Evolutionary conservation across 345 rosid genomes (phyloP), one percentile per base, ranked within the genome.

Genomic region (Heritiera fomes): DNA sequence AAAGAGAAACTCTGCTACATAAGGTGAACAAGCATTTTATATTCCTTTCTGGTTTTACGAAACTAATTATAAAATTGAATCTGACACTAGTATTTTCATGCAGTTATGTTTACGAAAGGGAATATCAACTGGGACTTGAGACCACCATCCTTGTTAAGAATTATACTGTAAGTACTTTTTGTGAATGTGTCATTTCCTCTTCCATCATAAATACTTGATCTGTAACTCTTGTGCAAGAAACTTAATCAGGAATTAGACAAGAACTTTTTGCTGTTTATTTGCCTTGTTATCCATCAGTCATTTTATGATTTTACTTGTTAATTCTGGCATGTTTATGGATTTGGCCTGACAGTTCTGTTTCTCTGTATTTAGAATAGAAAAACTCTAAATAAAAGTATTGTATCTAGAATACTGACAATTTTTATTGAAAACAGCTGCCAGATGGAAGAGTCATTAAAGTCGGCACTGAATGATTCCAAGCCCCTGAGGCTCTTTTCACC

Each of bases 1-100:
- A 95, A 95, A 87, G 99, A 95, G 87, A 95, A 92, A 85, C 98
- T 95, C 70, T 95, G 99, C 90, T 95, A 92, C 77, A 88, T 93
- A 78, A 88, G 99, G 99, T 84, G 85, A 80, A 80, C 11, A 23
- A 74, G 20, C 77, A 60, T 77, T 63, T 47, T 49, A 43, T 67
- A 46, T 45, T 74, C 47, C 56, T 32, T 17, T 68, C 28, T 52
- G 13, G 13, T 61, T 61, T 18, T 61, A 1, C 73, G 66, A 38
- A 70, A 63, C 20, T 49, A 72, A 1, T 75, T 77, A 30, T 41
- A 62, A 18, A n/a, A 20, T 46, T 62, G 23, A n/a, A 46, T 52
- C 12, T 78, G 60, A 85, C 53, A 69, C 64, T 52, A 52, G 15
- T 74, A 78, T 81, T 67, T 45, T 49, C 56, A 66, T 85, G 82